Conservation (phyloP, 1,284 basidiomycete genomes). For the Gymnopus androsaceus region DNA sequence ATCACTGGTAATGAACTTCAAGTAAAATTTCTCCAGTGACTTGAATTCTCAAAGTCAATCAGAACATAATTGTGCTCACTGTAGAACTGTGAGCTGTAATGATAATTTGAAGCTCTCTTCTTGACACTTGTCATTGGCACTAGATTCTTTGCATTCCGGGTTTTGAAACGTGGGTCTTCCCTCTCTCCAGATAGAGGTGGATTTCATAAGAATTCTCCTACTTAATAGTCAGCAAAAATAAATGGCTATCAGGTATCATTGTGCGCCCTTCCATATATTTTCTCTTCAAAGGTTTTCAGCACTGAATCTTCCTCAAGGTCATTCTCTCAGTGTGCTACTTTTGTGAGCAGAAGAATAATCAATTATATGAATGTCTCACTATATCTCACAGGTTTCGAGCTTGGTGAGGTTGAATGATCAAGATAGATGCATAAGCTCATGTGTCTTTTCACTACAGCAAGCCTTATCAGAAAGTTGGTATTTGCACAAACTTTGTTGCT, state of each 20-base stretch:
- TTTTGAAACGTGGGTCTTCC: background rate
- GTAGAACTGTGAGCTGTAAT: conserved; percentile 13
- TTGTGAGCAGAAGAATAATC: background rate
- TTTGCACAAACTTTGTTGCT: background rate
- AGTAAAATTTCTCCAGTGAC: background rate
- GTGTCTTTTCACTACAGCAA: conserved; percentile 1
- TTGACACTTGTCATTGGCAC: background rate
- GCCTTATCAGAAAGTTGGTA: conserved; percentile 9
- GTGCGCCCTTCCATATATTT: conserved; percentile 3
- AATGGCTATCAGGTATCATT: conserved; percentile 10
- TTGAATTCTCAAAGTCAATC: conserved; percentile 9
- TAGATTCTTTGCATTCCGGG: background rate
- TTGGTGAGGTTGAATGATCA: conserved; percentile 7
- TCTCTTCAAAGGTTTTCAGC: background rate
- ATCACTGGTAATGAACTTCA: background rate
- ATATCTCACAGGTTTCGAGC: conserved; percentile 11
- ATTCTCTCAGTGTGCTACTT: background rate
- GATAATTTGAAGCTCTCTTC: too few relatives aligned
- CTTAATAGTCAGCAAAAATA: conserved; percentile 13
- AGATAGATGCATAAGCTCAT: background rate
- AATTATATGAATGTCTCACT: background rate
- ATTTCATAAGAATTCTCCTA: too few relatives aligned
- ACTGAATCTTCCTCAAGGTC: background rate
- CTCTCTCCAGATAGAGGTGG: background rate
- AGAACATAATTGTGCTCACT: conserved; percentile 16